phyloP scores from a whole-genome alignment of 116 monocot species.

The Iris pallida region DNA sequence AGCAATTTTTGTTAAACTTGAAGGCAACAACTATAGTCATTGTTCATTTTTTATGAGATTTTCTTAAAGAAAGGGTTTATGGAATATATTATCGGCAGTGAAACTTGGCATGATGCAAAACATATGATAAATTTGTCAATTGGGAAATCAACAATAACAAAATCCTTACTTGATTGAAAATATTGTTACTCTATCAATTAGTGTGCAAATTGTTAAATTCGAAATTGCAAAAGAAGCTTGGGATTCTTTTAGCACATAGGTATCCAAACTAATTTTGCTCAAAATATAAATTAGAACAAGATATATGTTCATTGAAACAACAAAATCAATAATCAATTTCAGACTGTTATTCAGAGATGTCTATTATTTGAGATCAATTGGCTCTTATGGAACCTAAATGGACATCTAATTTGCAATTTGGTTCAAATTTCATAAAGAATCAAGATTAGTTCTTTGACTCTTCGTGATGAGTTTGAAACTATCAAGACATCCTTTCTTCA shows the following conservation, averaged over 20 bases:
- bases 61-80: neutral
- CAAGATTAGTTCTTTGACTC: neutral
- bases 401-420: neutral
- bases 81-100: neutral
- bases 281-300: neutral
- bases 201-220: neutral
- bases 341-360: neutral
- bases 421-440: neutral
- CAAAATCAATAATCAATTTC: neutral
- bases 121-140: neutral
- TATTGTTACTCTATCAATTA: neutral
- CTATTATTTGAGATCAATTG: neutral
- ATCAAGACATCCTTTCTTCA: neutral
- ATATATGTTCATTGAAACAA: neutral
- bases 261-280: neutral
- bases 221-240: neutral
- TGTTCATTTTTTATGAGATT: neutral
- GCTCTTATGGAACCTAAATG: neutral
- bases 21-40: neutral
- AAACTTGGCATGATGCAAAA: neutral
- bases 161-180: neutral
- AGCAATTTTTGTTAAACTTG: neutral
- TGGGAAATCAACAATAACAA: neutral
- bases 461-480: neutral
- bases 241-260: neutral